Evolutionary conservation across 164 flowering plant genomes (phyloP).

Genomic region (Pachysandra terminalis): DNA sequence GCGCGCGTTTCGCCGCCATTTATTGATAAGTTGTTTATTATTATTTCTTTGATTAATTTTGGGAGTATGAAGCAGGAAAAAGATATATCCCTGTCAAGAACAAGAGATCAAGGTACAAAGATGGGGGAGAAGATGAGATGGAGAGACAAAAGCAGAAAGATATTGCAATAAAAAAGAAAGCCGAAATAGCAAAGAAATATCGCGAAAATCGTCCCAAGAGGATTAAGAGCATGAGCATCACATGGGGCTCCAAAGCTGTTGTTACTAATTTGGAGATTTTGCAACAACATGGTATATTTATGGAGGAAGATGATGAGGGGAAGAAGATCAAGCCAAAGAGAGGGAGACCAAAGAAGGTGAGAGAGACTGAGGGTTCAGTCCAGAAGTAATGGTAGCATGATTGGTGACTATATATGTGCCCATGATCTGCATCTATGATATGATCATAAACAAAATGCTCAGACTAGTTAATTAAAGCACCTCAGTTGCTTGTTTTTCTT

Average conservation of each 20-base stretch:
- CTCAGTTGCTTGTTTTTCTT: no score
- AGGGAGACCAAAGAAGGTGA: neutral
- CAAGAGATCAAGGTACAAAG: neutral
- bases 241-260: no score
- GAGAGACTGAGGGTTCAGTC: neutral
- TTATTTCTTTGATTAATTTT: no score
- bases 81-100: neutral
- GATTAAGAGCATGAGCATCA: neutral
- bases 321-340: neutral
- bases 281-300: neutral
- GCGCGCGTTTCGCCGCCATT: no score
- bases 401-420: no score
- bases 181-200: neutral
- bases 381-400: no score
- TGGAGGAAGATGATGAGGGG: neutral
- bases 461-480: no score
- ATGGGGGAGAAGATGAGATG: neutral
- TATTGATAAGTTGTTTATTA: neutral
- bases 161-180: neutral
- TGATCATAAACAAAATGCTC: no score
- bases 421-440: no score
- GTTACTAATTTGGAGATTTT: neutral
- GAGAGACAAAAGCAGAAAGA: neutral
- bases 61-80: neutral
- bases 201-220: neutral